Base-by-base conservation (phyloP, 495 filamentous ascomycete species). In the Filosporella fistucella region DNA sequence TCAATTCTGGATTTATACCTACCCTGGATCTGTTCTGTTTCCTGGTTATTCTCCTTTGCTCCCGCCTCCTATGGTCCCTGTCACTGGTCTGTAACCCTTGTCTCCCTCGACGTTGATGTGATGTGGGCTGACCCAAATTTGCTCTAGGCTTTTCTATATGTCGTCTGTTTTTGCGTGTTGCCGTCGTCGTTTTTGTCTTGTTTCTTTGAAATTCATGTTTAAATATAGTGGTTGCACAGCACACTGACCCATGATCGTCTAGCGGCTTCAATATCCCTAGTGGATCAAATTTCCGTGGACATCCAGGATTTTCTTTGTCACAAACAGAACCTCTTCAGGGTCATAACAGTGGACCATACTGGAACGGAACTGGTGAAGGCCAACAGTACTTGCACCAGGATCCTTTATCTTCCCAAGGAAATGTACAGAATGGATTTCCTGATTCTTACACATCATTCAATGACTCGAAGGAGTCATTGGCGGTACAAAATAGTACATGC, bases 381-480 rank as follows among this genome's bases (percentile, higher is more conserved):
- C 36, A 36, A 60, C 57, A 57, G 57, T 49, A 60, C 57, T 60
- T 48, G 22, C 35, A 52, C 41, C 56, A 59, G 24, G 52, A 52
- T 45, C 17, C 44, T 21, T 16, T 45, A 34, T 52, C 45, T 13
- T 26, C 47, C 52, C 45, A 47, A 23, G 52, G 42, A 47, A 16
- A 45, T 51, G 21, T 41, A 40, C 46, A 49, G 2, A 50, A 43
- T 42, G 47, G 49, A 47, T 49, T 52, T 42, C 12, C 33, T 51
- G 57, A 56, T 47, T 26, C 35, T 26, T 50, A 38, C 46, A 26
- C 40, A 17, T 33, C 39, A 13, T 49, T 36, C 42, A 32, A 35
- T 18, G 21, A 20, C 16, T 16, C 23, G 20, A 30, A 52, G 34
- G 44, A 45, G 42, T 23, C 28, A 24, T 43, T 44, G 25, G 14